These are phyloP conservation scores for Leptographium wingfieldii DNA, from an alignment of 2,329 filamentous ascomycete genomes.

Conservation along the genomic window DNA sequence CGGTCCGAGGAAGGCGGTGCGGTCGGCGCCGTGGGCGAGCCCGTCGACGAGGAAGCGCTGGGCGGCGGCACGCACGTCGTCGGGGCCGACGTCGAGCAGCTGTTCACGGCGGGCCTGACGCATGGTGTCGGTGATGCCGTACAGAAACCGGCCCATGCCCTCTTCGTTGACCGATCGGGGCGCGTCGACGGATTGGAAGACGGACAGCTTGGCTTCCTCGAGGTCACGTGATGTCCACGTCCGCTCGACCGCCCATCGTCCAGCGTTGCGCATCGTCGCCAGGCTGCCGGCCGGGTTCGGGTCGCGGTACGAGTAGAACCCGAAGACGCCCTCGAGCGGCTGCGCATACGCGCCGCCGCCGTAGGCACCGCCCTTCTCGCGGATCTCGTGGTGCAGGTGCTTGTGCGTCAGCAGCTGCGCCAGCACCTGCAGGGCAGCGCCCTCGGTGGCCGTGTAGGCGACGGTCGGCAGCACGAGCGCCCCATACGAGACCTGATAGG, in stretches of 20 bases:
- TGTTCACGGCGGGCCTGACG: slow-evolving; percentile 71
- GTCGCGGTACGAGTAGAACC: slow-evolving; percentile 93
- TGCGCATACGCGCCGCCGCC: slow-evolving; percentile 80
- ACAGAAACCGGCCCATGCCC: slow-evolving; percentile 75
- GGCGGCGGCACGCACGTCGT: slow-evolving; percentile 69
- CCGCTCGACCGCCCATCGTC: slow-evolving; percentile 66
- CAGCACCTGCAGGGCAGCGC: slow-evolving; percentile 75
- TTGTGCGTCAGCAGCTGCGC: slow-evolving; percentile 91
- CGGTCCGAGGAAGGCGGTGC: slow-evolving; percentile 67
- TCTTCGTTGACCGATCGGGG: slow-evolving; percentile 78
- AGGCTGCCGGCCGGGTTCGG: slow-evolving; percentile 87
- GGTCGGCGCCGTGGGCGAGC: slow-evolving; percentile 45
- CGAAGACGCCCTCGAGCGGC: slow-evolving; percentile 72
- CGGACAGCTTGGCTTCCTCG: slow-evolving; percentile 89
- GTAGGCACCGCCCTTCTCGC: slow-evolving; percentile 94
- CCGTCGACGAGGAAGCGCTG: slow-evolving; percentile 67
- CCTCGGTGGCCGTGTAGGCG: slow-evolving; percentile 63
- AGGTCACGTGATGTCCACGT: slow-evolving; percentile 74
- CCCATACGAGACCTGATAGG: slow-evolving; percentile 95
- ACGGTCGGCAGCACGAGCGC: slow-evolving; percentile 70
- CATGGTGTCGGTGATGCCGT: slow-evolving; percentile 79
- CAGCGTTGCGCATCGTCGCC: slow-evolving; percentile 70
- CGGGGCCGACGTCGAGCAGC: slow-evolving; percentile 71
- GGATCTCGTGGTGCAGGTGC: slow-evolving; percentile 91
- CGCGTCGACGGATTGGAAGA: slow-evolving; percentile 87